Evolutionary conservation across 345 rosid species (phyloP).

Genomic region (Eucalyptus marginata): DNA sequence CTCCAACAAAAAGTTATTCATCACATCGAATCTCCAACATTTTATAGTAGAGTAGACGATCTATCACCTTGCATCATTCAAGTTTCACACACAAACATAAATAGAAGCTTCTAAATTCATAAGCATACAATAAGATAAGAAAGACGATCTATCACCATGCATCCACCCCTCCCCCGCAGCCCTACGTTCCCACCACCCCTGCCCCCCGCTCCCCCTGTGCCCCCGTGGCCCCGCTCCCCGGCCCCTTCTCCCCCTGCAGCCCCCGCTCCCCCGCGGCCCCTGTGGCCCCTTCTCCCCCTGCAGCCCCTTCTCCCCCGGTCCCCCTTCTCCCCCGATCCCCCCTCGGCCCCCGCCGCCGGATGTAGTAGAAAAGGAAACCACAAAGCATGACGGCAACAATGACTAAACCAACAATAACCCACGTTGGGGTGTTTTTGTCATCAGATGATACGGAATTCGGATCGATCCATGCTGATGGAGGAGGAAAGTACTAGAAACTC

Average conservation of each 20-base stretch:
- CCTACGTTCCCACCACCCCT: accelerated
- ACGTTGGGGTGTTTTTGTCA: not conserved
- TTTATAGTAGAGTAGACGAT: not conserved
- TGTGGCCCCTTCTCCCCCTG: too few relatives aligned
- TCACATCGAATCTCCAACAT: not conserved
- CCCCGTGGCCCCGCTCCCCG: too few relatives aligned
- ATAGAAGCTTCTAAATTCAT: not conserved
- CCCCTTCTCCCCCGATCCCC: too few relatives aligned
- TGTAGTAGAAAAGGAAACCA: not conserved
- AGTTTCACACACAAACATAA: not conserved
- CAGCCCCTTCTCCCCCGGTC: not conserved
- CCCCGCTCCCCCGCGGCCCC: too few relatives aligned
- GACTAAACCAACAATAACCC: not conserved
- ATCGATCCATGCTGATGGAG: not conserved
- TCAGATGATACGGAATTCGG: not conserved
- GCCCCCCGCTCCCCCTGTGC: too few relatives aligned
- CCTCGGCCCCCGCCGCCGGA: not conserved
- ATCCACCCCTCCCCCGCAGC: too few relatives aligned
- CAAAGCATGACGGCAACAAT: not conserved
- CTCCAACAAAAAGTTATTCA: not conserved
- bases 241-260: accelerated
- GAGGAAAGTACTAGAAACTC: not conserved
- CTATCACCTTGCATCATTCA: not conserved
- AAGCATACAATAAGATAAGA: not conserved
- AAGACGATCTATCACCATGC: not conserved